Conservation (phyloP, 441 rosid species). For the Gossypium schwendimanii region DNA sequence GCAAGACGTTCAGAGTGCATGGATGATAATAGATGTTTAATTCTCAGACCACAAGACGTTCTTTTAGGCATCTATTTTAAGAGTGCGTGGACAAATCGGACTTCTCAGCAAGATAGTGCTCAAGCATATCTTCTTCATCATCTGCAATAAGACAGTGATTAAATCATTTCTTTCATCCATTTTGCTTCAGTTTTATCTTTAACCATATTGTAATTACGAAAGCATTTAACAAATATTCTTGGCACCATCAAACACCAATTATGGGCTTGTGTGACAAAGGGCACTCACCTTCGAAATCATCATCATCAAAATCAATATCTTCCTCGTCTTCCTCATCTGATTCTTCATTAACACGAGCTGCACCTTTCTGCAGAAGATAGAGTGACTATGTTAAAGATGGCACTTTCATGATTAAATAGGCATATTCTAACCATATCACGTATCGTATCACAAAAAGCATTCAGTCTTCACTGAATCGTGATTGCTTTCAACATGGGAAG, state of each 20-base stretch:
- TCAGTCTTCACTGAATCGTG: not conserved
- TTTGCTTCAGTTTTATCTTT: not conserved
- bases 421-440: not conserved
- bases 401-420: not conserved
- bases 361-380: constrained; percentile 62
- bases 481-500: not conserved
- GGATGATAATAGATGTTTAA: constrained; percentile 21
- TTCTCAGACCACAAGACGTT: not conserved
- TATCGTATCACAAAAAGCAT: not conserved
- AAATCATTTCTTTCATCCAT: constrained; percentile 4
- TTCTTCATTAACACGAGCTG: constrained; percentile 42
- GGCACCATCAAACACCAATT: not conserved
- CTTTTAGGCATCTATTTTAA: constrained; percentile 33
- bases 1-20: constrained; percentile 30
- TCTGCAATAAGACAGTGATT: constrained; percentile 32
- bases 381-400: not conserved
- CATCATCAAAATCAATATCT: constrained; percentile 86
- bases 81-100: constrained; percentile 57
- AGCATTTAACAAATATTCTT: not conserved
- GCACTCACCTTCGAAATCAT: constrained; percentile 79
- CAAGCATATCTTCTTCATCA: constrained; percentile 94
- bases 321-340: constrained; percentile 78
- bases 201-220: not conserved
- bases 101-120: constrained; percentile 92
- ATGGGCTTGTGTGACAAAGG: not conserved